phyloP scores from a whole-genome alignment of 2,329 filamentous ascomycete genomes.

The Diaporthe sp. region DNA sequence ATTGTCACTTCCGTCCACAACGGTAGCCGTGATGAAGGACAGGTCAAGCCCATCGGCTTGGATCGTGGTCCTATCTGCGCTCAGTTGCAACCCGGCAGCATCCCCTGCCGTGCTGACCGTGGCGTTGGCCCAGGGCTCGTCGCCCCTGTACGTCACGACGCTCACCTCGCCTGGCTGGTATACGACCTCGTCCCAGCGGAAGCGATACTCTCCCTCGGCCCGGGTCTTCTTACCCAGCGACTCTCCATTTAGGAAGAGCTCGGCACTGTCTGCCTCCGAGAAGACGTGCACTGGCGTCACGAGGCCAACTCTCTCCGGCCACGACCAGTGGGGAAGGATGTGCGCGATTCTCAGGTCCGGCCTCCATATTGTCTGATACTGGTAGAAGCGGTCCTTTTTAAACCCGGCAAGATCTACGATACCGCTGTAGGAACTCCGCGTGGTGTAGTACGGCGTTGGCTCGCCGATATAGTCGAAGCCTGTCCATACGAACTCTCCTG shows the following conservation, averaged over 20 bases:
- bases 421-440: constrained; percentile 68
- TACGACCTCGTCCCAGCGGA: constrained; percentile 66
- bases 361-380: constrained; percentile 69
- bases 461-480: constrained; percentile 66
- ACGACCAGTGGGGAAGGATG: constrained; percentile 70
- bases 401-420: constrained; percentile 71
- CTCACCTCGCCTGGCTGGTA: constrained; percentile 63
- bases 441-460: constrained; percentile 61
- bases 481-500: constrained; percentile 68
- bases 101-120: constrained; percentile 58
- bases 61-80: constrained; percentile 57
- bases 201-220: constrained; percentile 57
- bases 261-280: constrained; percentile 65
- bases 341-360: constrained; percentile 63
- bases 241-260: constrained; percentile 66
- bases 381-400: constrained; percentile 67
- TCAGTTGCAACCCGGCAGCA: constrained; percentile 55
- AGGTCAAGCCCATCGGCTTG: constrained; percentile 60
- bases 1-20: constrained; percentile 60
- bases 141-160: constrained; percentile 64
- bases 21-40: constrained; percentile 60
- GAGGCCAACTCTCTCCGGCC: constrained; percentile 61
- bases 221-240: constrained; percentile 58
- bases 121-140: constrained; percentile 60
- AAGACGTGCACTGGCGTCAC: constrained; percentile 69